Percentiles rank a stretch among this genome's conserved stretches.
These are phyloP conservation scores for Globisporangium mamillatum DNA, from an alignment of 352 stramenopile species.

Conservation along the genomic window DNA sequence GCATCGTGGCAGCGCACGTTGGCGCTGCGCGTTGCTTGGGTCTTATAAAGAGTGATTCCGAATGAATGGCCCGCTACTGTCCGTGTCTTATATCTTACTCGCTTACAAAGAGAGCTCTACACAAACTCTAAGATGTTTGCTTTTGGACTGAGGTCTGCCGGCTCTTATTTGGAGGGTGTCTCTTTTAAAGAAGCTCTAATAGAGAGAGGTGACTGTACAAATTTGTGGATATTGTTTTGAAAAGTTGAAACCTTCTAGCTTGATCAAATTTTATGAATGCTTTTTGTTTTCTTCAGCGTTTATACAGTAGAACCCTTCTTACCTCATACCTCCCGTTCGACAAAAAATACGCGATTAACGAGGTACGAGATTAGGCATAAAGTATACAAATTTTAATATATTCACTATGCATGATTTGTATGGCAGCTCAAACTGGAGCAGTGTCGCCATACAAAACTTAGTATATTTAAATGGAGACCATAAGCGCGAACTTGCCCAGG, in stretches of 20 bases:
- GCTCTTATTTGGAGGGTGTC: constrained; percentile 1
- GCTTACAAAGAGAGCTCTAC: not conserved
- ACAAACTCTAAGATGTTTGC: not conserved
- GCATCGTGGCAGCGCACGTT: not conserved
- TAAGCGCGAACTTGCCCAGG: not conserved
- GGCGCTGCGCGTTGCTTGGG: not conserved
- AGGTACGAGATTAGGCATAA: not conserved
- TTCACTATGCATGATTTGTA: not conserved
- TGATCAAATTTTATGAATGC: too few relatives aligned
- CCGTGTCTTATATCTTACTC: not conserved
- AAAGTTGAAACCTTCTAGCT: too few relatives aligned
- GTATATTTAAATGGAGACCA: constrained; percentile 1
- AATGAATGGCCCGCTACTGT: constrained; percentile 1
- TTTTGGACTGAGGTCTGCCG: not conserved
- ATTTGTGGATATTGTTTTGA: too few relatives aligned
- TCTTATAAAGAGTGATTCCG: not conserved
- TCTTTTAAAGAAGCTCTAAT: constrained; percentile 4
- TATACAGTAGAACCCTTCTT: constrained; percentile 5
- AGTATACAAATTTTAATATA: constrained; percentile 1
- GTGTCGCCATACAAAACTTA: not conserved
- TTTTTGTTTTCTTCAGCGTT: too few relatives aligned
- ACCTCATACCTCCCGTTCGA: not conserved
- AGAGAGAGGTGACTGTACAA: not conserved
- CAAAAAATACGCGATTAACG: not conserved
- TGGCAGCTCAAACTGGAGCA: not conserved